These are phyloP conservation scores for Pseudopithomyces chartarum DNA, from an alignment of 2,329 filamentous ascomycete species.

Conservation along the genomic window DNA sequence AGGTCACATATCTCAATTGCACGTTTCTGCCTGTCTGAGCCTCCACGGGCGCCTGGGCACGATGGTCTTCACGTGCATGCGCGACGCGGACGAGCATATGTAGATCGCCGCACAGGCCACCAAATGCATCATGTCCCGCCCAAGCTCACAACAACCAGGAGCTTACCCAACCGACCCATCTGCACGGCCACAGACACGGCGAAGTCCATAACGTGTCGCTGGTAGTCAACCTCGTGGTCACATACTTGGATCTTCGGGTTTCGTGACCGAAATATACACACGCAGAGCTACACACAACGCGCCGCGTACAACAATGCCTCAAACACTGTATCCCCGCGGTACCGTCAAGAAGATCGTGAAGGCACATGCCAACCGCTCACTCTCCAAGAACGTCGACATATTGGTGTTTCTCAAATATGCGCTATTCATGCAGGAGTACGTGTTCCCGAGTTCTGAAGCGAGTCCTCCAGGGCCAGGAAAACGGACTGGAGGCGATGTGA, in stretches of 20 bases:
- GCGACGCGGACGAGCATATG: neutral
- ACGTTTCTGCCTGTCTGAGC: too few species aligned
- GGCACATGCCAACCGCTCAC: conserved; percentile 77
- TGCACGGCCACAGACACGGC: too few species aligned
- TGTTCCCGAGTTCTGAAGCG: conserved; percentile 5
- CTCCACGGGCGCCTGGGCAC: too few species aligned
- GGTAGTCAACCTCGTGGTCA: neutral
- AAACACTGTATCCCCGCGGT: conserved; percentile 78
- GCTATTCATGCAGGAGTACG: conserved; percentile 74
- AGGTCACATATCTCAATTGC: too few species aligned
- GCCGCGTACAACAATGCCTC: conserved; percentile 53
- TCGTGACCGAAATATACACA: neutral
- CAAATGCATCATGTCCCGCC: conserved; percentile 14
- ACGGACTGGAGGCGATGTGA: neutral
- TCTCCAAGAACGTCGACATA: conserved; percentile 86
- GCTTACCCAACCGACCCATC: neutral
- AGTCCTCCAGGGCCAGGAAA: neutral
- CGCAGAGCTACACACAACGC: neutral
- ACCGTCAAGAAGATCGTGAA: conserved; percentile 90
- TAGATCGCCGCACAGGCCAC: conserved; percentile 19
- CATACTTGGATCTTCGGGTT: neutral
- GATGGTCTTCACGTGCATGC: conserved; percentile 2
- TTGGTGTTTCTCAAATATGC: conserved; percentile 85
- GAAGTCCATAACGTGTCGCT: too few species aligned
- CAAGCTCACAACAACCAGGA: conserved; percentile 3